Percentiles rank a stretch among this genome's conserved stretches.
Conservation (phyloP, 1,284 basidiomycete species). For the Hortiboletus rubellus region DNA sequence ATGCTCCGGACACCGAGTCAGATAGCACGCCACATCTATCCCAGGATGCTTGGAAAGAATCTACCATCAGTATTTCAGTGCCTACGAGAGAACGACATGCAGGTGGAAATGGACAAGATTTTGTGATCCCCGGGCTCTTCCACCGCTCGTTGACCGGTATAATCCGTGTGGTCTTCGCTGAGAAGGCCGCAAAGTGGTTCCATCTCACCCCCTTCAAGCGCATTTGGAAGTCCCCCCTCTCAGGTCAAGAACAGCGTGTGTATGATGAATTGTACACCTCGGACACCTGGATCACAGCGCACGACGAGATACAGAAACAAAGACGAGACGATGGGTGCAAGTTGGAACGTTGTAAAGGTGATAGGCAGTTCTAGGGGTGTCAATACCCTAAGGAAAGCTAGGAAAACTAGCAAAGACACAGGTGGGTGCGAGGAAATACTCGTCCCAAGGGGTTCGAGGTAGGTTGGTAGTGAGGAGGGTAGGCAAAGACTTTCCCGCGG, state of each 20-base stretch:
- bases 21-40: background rate
- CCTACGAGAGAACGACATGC: conserved; percentile 5
- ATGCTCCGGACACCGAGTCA: background rate
- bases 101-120: conserved; percentile 1
- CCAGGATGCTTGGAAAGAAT: conserved; percentile 8
- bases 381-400: no score
- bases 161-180: conserved; percentile 1
- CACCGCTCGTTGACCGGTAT: background rate
- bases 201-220: conserved; percentile 15
- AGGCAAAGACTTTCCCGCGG: no score
- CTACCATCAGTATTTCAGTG: conserved; percentile 1
- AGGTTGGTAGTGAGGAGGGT: no score
- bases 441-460: no score
- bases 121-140: conserved; percentile 1
- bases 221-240: conserved; percentile 6
- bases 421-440: no score
- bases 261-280: conserved; percentile 18
- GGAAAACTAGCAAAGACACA: no score
- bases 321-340: conserved; percentile 13
- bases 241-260: conserved; percentile 1
- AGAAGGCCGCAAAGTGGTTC: background rate
- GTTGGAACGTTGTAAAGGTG: conserved; percentile 24
- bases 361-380: no score
- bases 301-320: conserved; percentile 25
- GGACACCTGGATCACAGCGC: conserved; percentile 13